These are phyloP conservation scores for Thelephora ganbajun DNA, from an alignment of 768 basidiomycete genomes.

Conservation along the genomic window DNA sequence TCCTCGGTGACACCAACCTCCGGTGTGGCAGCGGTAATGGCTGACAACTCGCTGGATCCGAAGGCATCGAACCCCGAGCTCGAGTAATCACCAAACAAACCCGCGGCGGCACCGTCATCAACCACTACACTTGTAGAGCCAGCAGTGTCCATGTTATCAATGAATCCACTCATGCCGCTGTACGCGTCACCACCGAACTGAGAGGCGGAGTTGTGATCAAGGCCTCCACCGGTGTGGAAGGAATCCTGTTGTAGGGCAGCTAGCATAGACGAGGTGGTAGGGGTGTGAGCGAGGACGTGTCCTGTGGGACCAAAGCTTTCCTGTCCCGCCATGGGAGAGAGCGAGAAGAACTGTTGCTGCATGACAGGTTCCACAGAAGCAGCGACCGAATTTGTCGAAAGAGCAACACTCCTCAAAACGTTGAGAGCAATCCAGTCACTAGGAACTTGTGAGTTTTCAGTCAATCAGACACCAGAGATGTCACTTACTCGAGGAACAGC, in stretches of 20 bases:
- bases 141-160: conserved; percentile 68
- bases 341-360: conserved; percentile 77
- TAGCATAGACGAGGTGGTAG: conserved; percentile 84
- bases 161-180: conserved; percentile 22
- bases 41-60: too few relatives aligned
- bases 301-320: conserved; percentile 48
- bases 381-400: conserved; percentile 84
- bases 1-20: conserved; percentile 21
- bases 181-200: conserved; percentile 59
- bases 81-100: conserved; percentile 57
- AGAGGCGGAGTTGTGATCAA: conserved; percentile 43
- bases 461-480: conserved; percentile 8
- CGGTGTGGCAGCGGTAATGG: too few relatives aligned
- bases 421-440: conserved; percentile 91
- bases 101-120: conserved; percentile 44
- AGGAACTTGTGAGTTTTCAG: conserved; percentile 5
- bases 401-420: conserved; percentile 72
- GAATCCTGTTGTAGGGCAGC: conserved; percentile 72
- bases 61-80: too few relatives aligned
- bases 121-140: conserved; percentile 51
- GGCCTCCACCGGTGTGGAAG: conserved; percentile 41
- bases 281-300: conserved; percentile 63
- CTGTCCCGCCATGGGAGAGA: conserved; percentile 84
- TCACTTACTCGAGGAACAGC: conserved; percentile 73
- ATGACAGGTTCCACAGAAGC: conserved; percentile 86